Evolutionary conservation across 1,284 basidiomycete species (phyloP), one percentile per base, ranked within the genome.

Genomic region (Rugosomyces carneus): DNA sequence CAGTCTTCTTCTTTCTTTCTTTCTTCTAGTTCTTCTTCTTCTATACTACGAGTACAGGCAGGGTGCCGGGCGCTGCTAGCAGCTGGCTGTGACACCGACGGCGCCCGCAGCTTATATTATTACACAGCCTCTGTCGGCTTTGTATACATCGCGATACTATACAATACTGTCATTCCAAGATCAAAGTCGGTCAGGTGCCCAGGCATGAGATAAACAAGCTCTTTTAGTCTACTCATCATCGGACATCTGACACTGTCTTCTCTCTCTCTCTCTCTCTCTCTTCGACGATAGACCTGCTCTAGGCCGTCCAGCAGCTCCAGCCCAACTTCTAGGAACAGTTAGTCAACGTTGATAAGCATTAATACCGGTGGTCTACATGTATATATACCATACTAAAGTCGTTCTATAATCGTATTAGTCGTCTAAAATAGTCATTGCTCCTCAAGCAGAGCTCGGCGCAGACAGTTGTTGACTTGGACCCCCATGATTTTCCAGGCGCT

Each of bases 361-460:
- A n/a, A n/a, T n/a, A 29, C 27, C 27, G 5, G 13, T 5, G 27
- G 8, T 29, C 27, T 29, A 29, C 27, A 29, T 29, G 27, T 29
- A 29, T 29, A 29, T 9, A 29, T 2, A 29, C 27, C 10, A 23
- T 29, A 13, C 27, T 29, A 29, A 3, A 29, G 5, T 13, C 27
- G 10, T 29, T 29, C 27, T 29, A 29, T n/a, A 1, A 9, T 16
- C 20, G 5, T 16, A 20, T 8, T 10, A 21, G 36, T n/a, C 23
- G 13, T 37, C 26, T 37, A 40, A 20, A n/a, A 20, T 26, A 42
- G 32, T 21, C 36, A 24, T 23, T 13, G 24, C 37, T 40, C 54
- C 47, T 37, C 52, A 51, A 32, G 49, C 53, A 36, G 53, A 57
- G 38, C 53, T 58, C 21, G 54, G 58, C 11, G 57, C 49, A 23